Percentiles rank a stretch among this genome's conserved stretches.
phyloP scores from a whole-genome alignment of 176 grass and related monocot genomes.

The Zoysia pacifica region DNA sequence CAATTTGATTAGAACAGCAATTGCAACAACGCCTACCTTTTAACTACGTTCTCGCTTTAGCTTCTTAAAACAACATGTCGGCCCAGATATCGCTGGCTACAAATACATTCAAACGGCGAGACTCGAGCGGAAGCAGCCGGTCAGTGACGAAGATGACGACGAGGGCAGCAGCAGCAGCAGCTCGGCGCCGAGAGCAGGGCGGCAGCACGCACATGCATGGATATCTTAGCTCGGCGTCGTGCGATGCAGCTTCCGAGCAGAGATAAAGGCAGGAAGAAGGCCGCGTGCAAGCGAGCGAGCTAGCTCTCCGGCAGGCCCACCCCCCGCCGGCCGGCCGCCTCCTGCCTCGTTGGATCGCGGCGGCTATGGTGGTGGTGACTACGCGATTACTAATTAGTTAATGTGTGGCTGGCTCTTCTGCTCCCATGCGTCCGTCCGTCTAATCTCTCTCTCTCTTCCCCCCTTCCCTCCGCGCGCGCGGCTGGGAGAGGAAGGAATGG shows the following conservation, averaged over 20 bases:
- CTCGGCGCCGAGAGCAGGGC: background rate
- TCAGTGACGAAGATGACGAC: conserved; percentile 7
- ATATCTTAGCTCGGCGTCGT: background rate
- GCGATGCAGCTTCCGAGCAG: background rate
- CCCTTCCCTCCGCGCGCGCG: conserved; percentile 43
- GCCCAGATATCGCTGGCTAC: conserved; percentile 35
- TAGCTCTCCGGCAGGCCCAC: background rate
- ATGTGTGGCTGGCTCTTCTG: conserved; percentile 3
- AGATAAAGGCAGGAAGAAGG: conserved; percentile 24
- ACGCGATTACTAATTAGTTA: background rate
- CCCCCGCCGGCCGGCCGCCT: conserved; percentile 4
- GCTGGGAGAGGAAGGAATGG: conserved; percentile 56
- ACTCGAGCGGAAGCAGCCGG: conserved; percentile 1
- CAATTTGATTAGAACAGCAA: background rate
- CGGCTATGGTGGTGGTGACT: background rate
- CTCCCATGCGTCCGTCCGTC: conserved; percentile 24
- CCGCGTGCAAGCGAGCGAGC: background rate
- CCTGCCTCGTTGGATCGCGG: background rate
- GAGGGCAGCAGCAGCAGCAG: conserved; percentile 12
- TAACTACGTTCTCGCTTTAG: background rate
- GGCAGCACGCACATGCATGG: conserved; percentile 40
- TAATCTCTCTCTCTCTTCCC: conserved; percentile 12
- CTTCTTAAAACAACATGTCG: conserved; percentile 40
- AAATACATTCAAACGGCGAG: conserved; percentile 27
- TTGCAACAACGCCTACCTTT: conserved; percentile 25